Percentiles rank a stretch among this genome's conserved stretches.
Evolutionary conservation across 2,329 filamentous ascomycete genomes (phyloP).

Genomic region (Eutypella sp.): DNA sequence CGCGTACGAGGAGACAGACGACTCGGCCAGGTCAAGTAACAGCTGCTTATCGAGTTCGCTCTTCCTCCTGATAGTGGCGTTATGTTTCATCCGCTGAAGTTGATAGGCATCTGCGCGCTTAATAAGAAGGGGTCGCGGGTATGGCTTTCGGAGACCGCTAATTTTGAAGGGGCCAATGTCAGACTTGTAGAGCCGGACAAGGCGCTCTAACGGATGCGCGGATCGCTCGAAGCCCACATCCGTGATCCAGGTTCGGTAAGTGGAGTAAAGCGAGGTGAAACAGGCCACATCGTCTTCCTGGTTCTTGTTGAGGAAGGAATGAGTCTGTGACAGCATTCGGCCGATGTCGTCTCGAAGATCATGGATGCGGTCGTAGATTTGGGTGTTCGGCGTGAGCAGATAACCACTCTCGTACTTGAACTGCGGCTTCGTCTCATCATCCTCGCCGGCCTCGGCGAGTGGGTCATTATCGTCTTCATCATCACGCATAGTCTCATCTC

Average conservation of each 20-base stretch:
- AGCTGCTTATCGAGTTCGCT: slow-evolving; percentile 85
- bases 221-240: slow-evolving; percentile 96
- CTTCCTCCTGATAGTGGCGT: slow-evolving; percentile 80
- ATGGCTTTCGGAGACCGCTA: slow-evolving; percentile 84
- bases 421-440: slow-evolving; percentile 77
- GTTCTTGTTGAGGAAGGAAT: slow-evolving; percentile 73
- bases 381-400: slow-evolving; percentile 56
- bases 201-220: slow-evolving; percentile 84
- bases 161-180: slow-evolving; percentile 93
- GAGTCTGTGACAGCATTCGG: slow-evolving; percentile 73
- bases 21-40: slow-evolving; percentile 81
- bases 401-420: slow-evolving; percentile 91
- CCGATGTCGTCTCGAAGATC: slow-evolving; percentile 76
- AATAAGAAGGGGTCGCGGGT: slow-evolving; percentile 86
- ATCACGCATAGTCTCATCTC: slow-evolving; percentile 48
- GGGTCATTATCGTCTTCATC: slow-evolving; percentile 49
- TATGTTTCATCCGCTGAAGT: slow-evolving; percentile 88
- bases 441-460: slow-evolving; percentile 62
- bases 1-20: slow-evolving; percentile 85
- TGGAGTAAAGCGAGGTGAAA: slow-evolving; percentile 87
- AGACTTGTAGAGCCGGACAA: slow-evolving; percentile 76
- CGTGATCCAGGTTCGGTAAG: slow-evolving; percentile 94
- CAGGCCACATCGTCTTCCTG: slow-evolving; percentile 95
- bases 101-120: slow-evolving; percentile 94
- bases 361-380: slow-evolving; percentile 72